Base-by-base conservation (phyloP, 148 eudicot species). In the Polygonum aviculare region DNA sequence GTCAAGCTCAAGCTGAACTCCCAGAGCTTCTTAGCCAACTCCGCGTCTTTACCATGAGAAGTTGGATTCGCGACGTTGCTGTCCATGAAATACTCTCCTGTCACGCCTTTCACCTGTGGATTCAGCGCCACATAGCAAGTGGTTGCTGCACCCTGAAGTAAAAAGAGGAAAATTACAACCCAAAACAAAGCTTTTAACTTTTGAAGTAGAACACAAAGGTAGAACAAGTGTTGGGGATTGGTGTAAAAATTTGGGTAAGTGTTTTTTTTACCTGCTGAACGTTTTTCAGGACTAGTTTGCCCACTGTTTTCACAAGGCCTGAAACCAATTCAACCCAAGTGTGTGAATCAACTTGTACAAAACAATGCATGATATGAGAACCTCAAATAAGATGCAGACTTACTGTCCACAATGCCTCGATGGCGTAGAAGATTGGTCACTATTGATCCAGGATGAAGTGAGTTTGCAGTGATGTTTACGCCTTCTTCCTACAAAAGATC, bases 391-490 rank as follows among this genome's bases (percentile, higher is more conserved):
- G 48, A 45, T 55, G n/a, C n/a, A 33, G 31, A 41, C 77, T 72
- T 88, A 90, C 91, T 85, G 39, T 79, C 77, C 5, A 90, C 16
- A 75, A 77, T 60, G 74, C 60, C 77, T 81, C 77, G 75, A 73
- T 90, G 78, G 73, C 90, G 89, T 77, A 88, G 85, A 57, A 88
- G 88, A 82, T 90, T 86, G 51, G 91, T 86, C 40, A 79, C 77
- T 57, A 90, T 86, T 72, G 75, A 81, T 45, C 93, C 93, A 1
- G 93, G 93, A 88, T 88, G 89, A 81, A 90, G 83, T 47, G 93
- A 86, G 78, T 90, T 90, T 50, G 89, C 93, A 47, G 93, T 90
- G 79, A 90, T 78, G 4, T 82, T 79, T 71, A 76, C 83, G 11
- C 77, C 79, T 60, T 82, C 84, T 35, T 79, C 81, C 82, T 79